Base-by-base conservation (phyloP, 345 rosid species). In the Hibiscus tridactylites region DNA sequence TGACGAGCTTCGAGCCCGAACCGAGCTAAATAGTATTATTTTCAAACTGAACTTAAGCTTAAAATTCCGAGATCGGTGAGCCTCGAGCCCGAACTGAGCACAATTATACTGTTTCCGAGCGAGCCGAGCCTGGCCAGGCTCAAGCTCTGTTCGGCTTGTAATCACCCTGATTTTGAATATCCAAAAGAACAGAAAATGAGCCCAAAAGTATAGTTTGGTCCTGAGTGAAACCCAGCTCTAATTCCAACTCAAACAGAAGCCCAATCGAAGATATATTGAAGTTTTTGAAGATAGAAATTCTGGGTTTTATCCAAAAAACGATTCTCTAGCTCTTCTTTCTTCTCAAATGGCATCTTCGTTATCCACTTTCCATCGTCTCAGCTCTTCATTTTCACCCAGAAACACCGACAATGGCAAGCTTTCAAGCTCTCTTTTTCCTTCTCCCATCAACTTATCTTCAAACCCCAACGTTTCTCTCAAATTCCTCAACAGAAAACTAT, bases 291-390 rank as follows among this genome's bases (percentile, higher is more conserved):
- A 53, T 5, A 16, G 24, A 53, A 53, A 53, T n/a, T 53, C 24
- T n/a, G 58, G 19, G 21, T 53, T 16, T 53, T 53, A 16, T 53
- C 58, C 58, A 39, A 7, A 49, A 12, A 50, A 50, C 0, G 17
- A 4, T 16, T 31, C 24, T 1, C 33, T 53, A 33, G 1, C 4
- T 59, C 44, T 17, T 42, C 33, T 11, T 65, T 50, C 29, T 26
- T 60, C 33, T 17, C 3, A 10, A 59, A 87, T 89, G 93, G 93
- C 89, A 70, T 81, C 83, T 59, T 87, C 87, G 69, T 64, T 82
- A 67, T 85, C 87, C 29, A 77, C 87, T n/a, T 71, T 26, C 42
- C 65, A 76, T 9, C 50, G 54, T 67, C 74, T 70, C 74, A 61
- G 70, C 33, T 75, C 83, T 70, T 71, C 81, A 60, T 78, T 68